These are phyloP conservation scores for Collybiopsis luxurians DNA, from an alignment of 768 basidiomycete species.

Conservation along the genomic window DNA sequence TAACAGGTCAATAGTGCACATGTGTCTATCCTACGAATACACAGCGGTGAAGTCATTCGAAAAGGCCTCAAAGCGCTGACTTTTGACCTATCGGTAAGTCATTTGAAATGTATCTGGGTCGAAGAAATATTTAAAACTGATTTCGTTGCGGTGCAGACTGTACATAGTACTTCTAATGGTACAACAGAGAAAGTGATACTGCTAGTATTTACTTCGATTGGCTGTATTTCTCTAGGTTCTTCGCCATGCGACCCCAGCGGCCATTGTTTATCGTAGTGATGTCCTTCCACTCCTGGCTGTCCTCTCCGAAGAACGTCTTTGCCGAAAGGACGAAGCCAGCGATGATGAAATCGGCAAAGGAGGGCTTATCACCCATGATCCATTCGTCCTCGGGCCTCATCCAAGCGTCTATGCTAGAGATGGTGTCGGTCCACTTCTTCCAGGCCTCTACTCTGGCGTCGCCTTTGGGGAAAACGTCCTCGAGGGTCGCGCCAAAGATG, in stretches of 20 bases:
- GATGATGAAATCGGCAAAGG: slow-evolving; percentile 23
- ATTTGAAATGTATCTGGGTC: too few relatives aligned
- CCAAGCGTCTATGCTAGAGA: slow-evolving; percentile 10
- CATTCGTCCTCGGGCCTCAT: slow-evolving; percentile 11
- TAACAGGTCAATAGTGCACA: too few relatives aligned
- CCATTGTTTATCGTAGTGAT: slow-evolving; percentile 18
- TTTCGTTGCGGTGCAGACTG: too few relatives aligned
- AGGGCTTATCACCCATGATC: slow-evolving; percentile 21
- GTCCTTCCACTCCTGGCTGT: slow-evolving; percentile 21
- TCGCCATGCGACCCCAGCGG: slow-evolving; percentile 18
- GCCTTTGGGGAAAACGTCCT: neutral
- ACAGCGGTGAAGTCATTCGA: too few relatives aligned
- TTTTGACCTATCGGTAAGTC: too few relatives aligned
- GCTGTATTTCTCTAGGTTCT: slow-evolving; percentile 16
- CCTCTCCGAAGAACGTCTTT: slow-evolving; percentile 12
- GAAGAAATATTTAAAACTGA: too few relatives aligned
- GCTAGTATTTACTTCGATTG: neutral
- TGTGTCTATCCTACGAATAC: too few relatives aligned
- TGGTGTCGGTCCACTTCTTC: slow-evolving; percentile 13
- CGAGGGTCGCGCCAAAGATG: neutral
- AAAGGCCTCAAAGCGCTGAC: too few relatives aligned
- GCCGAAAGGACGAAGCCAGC: slow-evolving; percentile 16
- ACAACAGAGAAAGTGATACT: neutral
- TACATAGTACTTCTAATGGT: too few relatives aligned
- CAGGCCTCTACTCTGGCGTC: neutral